phyloP scores from a whole-genome alignment of 2,329 filamentous ascomycete genomes.

The Pseudofabraea citricarpa region DNA sequence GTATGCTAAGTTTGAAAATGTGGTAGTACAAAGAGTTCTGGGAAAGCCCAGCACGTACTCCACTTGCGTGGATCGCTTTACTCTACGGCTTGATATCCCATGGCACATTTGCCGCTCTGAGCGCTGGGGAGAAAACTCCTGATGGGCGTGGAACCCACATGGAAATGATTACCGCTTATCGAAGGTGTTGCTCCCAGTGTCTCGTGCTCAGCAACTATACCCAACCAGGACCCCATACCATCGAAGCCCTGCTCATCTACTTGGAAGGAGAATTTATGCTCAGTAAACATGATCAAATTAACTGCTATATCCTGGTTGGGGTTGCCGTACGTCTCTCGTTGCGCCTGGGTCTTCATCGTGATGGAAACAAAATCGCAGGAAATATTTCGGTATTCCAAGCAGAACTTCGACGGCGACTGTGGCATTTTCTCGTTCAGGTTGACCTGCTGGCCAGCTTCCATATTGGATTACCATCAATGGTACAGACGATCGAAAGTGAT shows the following conservation, averaged over 20 bases:
- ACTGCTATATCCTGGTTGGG: slow-evolving; percentile 47
- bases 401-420: slow-evolving; percentile 63
- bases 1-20: too few relatives aligned
- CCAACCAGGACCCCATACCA: slow-evolving; percentile 41
- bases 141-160: slow-evolving; percentile 37
- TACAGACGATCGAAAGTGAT: slow-evolving; percentile 59
- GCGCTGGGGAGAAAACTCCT: slow-evolving; percentile 40
- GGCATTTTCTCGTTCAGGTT: slow-evolving; percentile 51
- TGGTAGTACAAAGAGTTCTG: slow-evolving; percentile 46
- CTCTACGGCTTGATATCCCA: too few relatives aligned
- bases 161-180: slow-evolving; percentile 43
- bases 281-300: slow-evolving; percentile 45
- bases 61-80: too few relatives aligned
- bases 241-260: slow-evolving; percentile 48
- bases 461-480: slow-evolving; percentile 62
- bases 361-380: slow-evolving; percentile 32
- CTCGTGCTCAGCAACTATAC: slow-evolving; percentile 46
- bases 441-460: slow-evolving; percentile 64
- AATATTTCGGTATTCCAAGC: slow-evolving; percentile 65
- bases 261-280: slow-evolving; percentile 49
- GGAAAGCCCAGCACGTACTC: slow-evolving; percentile 33
- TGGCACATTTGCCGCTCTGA: too few relatives aligned
- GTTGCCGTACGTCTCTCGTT: slow-evolving; percentile 49
- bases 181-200: slow-evolving; percentile 45
- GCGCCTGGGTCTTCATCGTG: slow-evolving; percentile 54